Evolutionary conservation across 2,329 filamentous ascomycete genomes (phyloP).

Genomic region (Phyllachora maydis): DNA sequence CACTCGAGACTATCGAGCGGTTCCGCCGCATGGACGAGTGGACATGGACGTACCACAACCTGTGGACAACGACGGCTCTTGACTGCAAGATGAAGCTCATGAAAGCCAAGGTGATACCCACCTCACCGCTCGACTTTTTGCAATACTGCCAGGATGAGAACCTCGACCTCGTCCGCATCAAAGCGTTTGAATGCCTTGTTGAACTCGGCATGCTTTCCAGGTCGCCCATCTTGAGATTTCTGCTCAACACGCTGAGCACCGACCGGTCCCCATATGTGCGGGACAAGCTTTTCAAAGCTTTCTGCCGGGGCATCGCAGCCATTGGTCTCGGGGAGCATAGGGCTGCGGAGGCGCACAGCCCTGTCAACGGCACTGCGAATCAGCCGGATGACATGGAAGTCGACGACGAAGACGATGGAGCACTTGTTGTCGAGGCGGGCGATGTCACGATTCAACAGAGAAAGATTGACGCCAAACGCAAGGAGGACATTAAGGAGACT

Average conservation of each 20-base stretch:
- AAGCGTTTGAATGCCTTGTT: conserved; percentile 41
- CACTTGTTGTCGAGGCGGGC: conserved; percentile 25
- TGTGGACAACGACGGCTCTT: conserved; percentile 40
- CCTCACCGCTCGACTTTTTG: conserved; percentile 31
- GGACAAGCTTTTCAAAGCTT: conserved; percentile 33
- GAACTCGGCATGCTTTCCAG: conserved; percentile 40
- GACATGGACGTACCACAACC: conserved; percentile 46
- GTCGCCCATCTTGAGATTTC: conserved; percentile 29
- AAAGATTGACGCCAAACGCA: conserved; percentile 23
- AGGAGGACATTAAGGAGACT: conserved; percentile 23
- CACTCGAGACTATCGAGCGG: conserved; percentile 42
- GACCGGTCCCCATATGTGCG: conserved; percentile 44
- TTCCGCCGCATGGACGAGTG: conserved; percentile 49
- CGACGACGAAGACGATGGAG: conserved; percentile 13
- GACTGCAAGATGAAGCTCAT: conserved; percentile 41
- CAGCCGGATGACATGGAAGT: conserved; percentile 7
- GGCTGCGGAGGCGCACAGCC: conserved; percentile 8
- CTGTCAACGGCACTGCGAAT: no score
- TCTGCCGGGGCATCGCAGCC: conserved; percentile 37
- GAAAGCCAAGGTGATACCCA: conserved; percentile 39
- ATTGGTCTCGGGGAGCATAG: conserved; percentile 41
- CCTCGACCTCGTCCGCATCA: conserved; percentile 40
- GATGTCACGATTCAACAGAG: conserved; percentile 19
- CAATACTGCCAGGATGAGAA: conserved; percentile 46
- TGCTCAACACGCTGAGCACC: conserved; percentile 36